A percentile compares a stretch with the other conserved stretches of the same genome.
phyloP scores from a whole-genome alignment of 305 asterid genomes.

The Fraxinus paxiana region DNA sequence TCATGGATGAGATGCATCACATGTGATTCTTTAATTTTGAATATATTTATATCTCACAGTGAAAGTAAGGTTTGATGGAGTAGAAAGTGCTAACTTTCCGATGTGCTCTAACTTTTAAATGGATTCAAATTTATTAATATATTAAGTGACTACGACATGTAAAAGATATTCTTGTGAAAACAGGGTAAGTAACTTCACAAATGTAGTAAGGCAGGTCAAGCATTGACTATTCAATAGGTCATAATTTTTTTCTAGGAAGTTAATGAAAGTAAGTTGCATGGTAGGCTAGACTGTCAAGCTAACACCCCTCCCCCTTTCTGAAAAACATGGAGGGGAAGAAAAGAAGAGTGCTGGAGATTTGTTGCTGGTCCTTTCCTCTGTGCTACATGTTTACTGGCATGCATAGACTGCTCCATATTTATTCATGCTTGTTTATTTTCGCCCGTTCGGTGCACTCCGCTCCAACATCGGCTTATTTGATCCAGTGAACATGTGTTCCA shows the following conservation, averaged over 20 bases:
- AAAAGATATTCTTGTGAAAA: background rate
- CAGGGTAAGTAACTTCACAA: background rate
- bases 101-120: background rate
- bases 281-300: background rate
- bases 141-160: background rate
- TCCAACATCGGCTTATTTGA: background rate
- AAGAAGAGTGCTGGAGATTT: background rate
- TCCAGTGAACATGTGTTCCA: background rate
- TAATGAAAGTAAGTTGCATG: background rate
- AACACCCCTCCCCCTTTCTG: background rate
- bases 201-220: background rate
- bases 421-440: background rate
- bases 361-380: background rate
- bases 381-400: background rate
- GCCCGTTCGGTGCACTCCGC: background rate
- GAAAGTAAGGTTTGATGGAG: background rate
- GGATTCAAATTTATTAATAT: background rate
- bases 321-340: background rate
- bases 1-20: background rate
- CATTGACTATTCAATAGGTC: background rate
- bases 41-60: background rate
- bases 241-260: background rate
- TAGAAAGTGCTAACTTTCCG: background rate
- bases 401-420: background rate
- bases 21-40: background rate